These are phyloP conservation scores for Lentinula edodes DNA, from an alignment of 768 basidiomycete genomes.

Conservation along the genomic window DNA sequence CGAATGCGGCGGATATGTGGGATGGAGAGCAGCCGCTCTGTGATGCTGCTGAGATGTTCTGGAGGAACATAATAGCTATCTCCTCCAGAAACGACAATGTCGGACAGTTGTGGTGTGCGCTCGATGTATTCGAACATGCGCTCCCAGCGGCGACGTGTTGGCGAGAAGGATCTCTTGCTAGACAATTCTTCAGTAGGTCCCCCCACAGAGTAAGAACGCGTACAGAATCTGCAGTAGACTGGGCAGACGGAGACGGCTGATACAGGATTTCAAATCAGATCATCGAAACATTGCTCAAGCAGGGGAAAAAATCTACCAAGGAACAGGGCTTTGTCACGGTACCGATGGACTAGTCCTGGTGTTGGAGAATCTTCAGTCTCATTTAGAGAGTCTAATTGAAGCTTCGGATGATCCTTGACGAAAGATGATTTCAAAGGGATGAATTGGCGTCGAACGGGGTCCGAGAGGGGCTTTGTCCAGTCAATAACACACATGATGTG, in stretches of 20 bases:
- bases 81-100: background rate
- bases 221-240: background rate
- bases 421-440: background rate
- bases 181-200: background rate
- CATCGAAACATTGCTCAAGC: background rate
- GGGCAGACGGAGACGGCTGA: background rate
- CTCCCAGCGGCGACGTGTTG: background rate
- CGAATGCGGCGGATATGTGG: background rate
- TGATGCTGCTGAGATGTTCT: background rate
- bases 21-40: background rate
- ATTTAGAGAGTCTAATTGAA: background rate
- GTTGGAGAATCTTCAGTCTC: background rate
- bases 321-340: background rate
- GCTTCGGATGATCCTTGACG: background rate
- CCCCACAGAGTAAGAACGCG: background rate
- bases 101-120: background rate
- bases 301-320: background rate
- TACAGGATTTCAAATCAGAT: background rate
- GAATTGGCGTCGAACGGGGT: background rate
- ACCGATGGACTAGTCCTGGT: background rate
- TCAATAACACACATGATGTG: background rate
- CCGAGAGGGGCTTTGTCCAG: background rate
- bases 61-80: background rate
- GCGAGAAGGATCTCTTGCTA: background rate
- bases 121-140: background rate